phyloP scores from a whole-genome alignment of 1,284 basidiomycete species.

The Trametes hirsuta region DNA sequence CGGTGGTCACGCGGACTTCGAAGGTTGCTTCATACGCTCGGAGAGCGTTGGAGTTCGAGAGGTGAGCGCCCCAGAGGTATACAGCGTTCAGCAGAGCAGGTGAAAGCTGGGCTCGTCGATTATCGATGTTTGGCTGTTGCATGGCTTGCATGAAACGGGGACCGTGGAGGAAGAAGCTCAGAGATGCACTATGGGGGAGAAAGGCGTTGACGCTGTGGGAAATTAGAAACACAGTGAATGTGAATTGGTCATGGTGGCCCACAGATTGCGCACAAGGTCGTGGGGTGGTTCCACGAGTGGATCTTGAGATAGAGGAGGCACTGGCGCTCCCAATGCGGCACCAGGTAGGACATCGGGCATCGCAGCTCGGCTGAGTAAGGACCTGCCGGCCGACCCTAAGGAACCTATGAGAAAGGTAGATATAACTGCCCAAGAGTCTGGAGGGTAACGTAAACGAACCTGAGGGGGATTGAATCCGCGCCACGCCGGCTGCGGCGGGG shows the following conservation, averaged over 20 bases:
- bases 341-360: slow-evolving; percentile 6
- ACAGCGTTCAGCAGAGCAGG: slow-evolving; percentile 34
- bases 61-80: slow-evolving; percentile 34
- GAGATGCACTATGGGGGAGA: slow-evolving; percentile 37
- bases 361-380: slow-evolving; percentile 10
- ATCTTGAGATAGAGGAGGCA: slow-evolving; percentile 12
- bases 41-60: slow-evolving; percentile 26
- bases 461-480: not conserved
- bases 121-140: slow-evolving; percentile 20
- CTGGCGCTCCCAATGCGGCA: slow-evolving; percentile 2
- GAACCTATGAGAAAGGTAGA: slow-evolving; percentile 4
- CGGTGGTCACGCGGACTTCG: slow-evolving; percentile 34
- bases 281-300: slow-evolving; percentile 22
- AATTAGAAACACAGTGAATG: slow-evolving; percentile 18
- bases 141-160: slow-evolving; percentile 23
- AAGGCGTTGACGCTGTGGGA: slow-evolving; percentile 43
- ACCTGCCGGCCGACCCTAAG: slow-evolving; percentile 7
- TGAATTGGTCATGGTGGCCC: slow-evolving; percentile 3
- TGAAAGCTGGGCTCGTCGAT: slow-evolving; percentile 24
- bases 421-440: not conserved
- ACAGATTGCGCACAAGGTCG: slow-evolving; percentile 28
- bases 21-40: slow-evolving; percentile 29
- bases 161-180: slow-evolving; percentile 28
- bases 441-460: slow-evolving; percentile 8
- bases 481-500: slow-evolving; percentile 1